phyloP scores from a whole-genome alignment of 78 protist genomes.

The Bodo saltans region DNA sequence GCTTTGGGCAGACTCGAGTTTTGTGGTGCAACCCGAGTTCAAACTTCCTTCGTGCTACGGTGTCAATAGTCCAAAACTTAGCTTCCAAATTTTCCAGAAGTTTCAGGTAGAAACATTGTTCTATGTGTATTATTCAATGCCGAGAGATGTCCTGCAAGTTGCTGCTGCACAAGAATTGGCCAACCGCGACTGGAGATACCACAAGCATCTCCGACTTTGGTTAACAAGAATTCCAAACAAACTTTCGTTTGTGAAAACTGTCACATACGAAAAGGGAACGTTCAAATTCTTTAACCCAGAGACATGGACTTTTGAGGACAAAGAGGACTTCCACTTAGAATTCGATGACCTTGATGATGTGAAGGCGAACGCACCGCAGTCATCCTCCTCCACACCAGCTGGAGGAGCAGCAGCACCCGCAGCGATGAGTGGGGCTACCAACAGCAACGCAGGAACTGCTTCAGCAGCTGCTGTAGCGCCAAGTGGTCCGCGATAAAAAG shows the following conservation, averaged over 20 bases:
- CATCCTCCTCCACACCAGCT: no score
- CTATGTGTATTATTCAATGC: conserved; percentile 92
- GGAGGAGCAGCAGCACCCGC: no score
- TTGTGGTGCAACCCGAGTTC: conserved; percentile 19
- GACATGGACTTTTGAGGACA: conserved; percentile 50
- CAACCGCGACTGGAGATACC: conserved; percentile 65
- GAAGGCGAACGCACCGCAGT: not conserved
- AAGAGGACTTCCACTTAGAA: conserved; percentile 59
- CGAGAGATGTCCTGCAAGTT: conserved; percentile 77
- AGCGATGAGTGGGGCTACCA: no score
- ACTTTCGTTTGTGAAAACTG: conserved; percentile 43
- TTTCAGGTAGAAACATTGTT: conserved; percentile 83
- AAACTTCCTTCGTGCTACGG: conserved; percentile 3
- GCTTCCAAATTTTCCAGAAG: conserved; percentile 37
- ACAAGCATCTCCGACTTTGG: conserved; percentile 81
- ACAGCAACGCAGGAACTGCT: no score
- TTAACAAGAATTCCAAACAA: conserved; percentile 44
- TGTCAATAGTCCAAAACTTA: not conserved
- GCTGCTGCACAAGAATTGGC: conserved; percentile 80
- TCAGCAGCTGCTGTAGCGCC: no score
- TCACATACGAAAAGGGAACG: conserved; percentile 54
- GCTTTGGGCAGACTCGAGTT: not conserved
- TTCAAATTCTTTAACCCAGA: conserved; percentile 53
- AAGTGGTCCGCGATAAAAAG: no score
- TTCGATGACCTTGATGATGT: conserved; percentile 49